These are phyloP conservation scores for Rhizoclosmatium sp. DNA, from an alignment of 192 early-diverging fungal species.

Conservation along the genomic window DNA sequence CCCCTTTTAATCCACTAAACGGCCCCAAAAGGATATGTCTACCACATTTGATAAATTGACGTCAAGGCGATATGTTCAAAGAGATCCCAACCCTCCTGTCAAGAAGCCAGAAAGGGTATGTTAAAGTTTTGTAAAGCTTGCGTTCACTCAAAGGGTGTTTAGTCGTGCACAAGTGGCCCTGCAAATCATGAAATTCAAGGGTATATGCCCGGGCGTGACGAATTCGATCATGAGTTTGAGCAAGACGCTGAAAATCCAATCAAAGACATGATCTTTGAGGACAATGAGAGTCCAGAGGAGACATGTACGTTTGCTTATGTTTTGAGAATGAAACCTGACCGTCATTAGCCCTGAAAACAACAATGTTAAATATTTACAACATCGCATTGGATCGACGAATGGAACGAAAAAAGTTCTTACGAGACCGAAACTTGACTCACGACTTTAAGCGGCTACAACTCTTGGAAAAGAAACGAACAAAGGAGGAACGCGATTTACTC, in stretches of 20 bases:
- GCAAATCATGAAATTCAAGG: conserved; percentile 96
- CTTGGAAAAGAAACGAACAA: conserved; percentile 80
- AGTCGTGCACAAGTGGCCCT: conserved; percentile 84
- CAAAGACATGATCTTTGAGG: conserved; percentile 93
- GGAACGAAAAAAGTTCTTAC: conserved; percentile 87
- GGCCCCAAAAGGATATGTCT: conserved; percentile 66
- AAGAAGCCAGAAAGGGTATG: conserved; percentile 32
- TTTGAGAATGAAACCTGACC: background rate
- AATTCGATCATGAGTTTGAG: conserved; percentile 97
- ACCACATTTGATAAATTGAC: conserved; percentile 63
- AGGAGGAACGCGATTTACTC: conserved; percentile 89
- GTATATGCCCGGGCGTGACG: conserved; percentile 95
- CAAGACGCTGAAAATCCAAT: conserved; percentile 93
- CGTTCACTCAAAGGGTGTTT: conserved; percentile 34
- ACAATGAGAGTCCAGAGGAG: conserved; percentile 87
- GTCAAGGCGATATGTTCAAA: conserved; percentile 19
- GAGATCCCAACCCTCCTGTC: conserved; percentile 38
- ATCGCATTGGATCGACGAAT: conserved; percentile 78
- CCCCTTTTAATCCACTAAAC: background rate
- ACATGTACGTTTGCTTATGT: conserved; percentile 56
- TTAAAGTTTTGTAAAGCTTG: background rate
- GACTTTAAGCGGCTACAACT: conserved; percentile 56
- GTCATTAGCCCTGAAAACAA: conserved; percentile 78
- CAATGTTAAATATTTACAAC: conserved; percentile 95
- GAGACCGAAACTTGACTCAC: conserved; percentile 79